phyloP scores from a whole-genome alignment of 768 basidiomycete species.

The Boletus reticuloceps region DNA sequence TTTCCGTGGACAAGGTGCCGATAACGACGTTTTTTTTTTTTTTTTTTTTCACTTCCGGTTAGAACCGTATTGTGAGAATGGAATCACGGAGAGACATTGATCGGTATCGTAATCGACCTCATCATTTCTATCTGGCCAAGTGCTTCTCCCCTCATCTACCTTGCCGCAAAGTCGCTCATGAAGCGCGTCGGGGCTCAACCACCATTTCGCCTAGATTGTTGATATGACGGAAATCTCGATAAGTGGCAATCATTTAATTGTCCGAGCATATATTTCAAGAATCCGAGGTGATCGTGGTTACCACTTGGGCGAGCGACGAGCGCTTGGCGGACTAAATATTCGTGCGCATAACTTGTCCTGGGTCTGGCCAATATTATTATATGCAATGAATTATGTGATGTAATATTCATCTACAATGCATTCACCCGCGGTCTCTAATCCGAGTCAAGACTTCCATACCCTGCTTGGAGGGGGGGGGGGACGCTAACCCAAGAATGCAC shows the following conservation, averaged over 20 bases:
- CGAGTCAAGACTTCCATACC: conserved; percentile 5
- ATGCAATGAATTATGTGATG: conserved; percentile 27
- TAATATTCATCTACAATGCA: conserved; percentile 21
- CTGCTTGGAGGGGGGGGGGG: neutral
- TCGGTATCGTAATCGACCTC: neutral
- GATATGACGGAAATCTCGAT: conserved; percentile 8
- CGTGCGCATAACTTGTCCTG: neutral
- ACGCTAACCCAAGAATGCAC: conserved; percentile 3
- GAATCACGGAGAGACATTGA: conserved; percentile 1
- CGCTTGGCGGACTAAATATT: neutral
- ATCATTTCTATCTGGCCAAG: neutral
- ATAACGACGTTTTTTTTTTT: neutral
- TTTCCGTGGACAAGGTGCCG: neutral
- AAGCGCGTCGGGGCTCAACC: neutral
- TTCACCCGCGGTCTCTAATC: conserved; percentile 9
- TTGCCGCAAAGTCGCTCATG: neutral
- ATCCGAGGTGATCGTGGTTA: conserved; percentile 30
- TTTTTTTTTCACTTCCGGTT: neutral
- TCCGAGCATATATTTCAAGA: conserved; percentile 12
- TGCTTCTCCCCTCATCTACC: neutral
- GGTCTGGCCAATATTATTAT: conserved; percentile 15
- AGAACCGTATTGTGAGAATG: conserved; percentile 15
- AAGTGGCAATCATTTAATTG: conserved; percentile 16
- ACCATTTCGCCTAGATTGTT: conserved; percentile 4
- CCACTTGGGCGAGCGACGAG: neutral